Conservation (phyloP, 805 yeast species). For the Metschnikowia cubensis region DNA sequence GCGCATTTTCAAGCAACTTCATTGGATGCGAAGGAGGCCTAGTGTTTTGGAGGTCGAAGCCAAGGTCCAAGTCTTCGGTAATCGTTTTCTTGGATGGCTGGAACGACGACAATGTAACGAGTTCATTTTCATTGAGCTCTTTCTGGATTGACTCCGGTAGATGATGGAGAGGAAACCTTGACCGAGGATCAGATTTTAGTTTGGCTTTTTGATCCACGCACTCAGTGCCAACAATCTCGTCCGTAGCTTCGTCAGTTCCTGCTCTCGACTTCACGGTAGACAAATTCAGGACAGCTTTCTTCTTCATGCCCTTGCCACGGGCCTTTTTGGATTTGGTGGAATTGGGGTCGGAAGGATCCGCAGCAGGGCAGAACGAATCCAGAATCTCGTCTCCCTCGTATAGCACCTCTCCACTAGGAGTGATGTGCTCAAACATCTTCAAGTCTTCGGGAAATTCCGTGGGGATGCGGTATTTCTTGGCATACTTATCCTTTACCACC, state of each 20-base stretch:
- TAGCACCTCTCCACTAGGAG: constrained; percentile 16
- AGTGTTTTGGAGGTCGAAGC: constrained; percentile 16
- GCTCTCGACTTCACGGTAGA: constrained; percentile 6
- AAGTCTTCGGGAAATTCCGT: constrained; percentile 55
- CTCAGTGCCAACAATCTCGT: constrained; percentile 2
- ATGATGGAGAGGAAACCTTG: constrained; percentile 17
- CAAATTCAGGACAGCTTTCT: constrained; percentile 11
- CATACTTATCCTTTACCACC: constrained; percentile 81
- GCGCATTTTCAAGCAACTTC: constrained; percentile 15
- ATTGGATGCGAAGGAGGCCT: constrained; percentile 13
- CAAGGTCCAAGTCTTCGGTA: constrained; percentile 15
- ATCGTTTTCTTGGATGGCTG: constrained; percentile 20
- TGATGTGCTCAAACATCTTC: constrained; percentile 28
- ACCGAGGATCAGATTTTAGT: constrained; percentile 12
- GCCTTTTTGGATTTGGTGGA: constrained; percentile 11
- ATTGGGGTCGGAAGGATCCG: constrained; percentile 5
- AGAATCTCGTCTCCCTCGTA: constrained; percentile 17
- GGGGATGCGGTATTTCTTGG: constrained; percentile 63
- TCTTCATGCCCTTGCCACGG: constrained; percentile 13
- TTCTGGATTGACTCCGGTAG: constrained; percentile 14
- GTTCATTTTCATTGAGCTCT: constrained; percentile 13
- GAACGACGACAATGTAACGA: constrained; percentile 10
- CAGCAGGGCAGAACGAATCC: constrained; percentile 7
- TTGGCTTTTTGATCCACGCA: constrained; percentile 4
- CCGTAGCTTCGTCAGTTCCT: not conserved